A percentile compares a stretch with the other conserved stretches of the same genome.
Conservation (phyloP, 1,139 yeast genomes). For the Taphrina betulina region DNA sequence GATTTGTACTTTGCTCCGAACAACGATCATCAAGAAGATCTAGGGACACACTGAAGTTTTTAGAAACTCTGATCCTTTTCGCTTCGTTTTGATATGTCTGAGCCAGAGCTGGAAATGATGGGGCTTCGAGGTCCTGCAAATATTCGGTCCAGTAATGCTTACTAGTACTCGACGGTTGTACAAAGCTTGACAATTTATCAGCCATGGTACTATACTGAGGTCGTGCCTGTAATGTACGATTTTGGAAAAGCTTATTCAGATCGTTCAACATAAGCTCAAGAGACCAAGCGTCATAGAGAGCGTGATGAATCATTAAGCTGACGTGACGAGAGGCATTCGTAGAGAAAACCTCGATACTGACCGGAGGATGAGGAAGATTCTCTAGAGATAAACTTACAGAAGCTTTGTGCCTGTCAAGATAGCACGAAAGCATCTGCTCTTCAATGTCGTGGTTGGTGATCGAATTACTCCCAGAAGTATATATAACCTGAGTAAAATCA, state of each 20-base stretch:
- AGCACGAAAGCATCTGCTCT: no score
- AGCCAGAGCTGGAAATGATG: conserved; percentile 8
- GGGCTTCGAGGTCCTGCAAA: conserved; percentile 7
- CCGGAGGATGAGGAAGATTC: conserved; percentile 33
- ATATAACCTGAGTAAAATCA: conserved; percentile 34
- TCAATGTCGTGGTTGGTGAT: no score
- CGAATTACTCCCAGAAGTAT: no score
- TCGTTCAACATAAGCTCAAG: conserved; percentile 36
- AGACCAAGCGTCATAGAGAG: conserved; percentile 40
- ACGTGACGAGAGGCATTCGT: not conserved
- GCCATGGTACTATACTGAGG: conserved; percentile 19
- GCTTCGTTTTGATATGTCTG: not conserved
- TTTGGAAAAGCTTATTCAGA: conserved; percentile 12
- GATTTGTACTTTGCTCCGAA: conserved; percentile 15
- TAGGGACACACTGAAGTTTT: not conserved
- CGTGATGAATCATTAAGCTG: conserved; percentile 37
- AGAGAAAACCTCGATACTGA: conserved; percentile 4
- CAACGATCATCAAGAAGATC: conserved; percentile 9
- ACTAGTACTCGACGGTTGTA: not conserved
- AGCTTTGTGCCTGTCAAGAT: conserved; percentile 15
- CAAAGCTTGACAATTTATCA: conserved; percentile 14
- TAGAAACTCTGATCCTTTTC: not conserved
- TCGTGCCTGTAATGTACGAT: not conserved
- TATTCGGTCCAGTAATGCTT: conserved; percentile 34
- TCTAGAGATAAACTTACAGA: not conserved